Evolutionary conservation across 768 basidiomycete species (phyloP).

Genomic region (Mycena capillaripes): DNA sequence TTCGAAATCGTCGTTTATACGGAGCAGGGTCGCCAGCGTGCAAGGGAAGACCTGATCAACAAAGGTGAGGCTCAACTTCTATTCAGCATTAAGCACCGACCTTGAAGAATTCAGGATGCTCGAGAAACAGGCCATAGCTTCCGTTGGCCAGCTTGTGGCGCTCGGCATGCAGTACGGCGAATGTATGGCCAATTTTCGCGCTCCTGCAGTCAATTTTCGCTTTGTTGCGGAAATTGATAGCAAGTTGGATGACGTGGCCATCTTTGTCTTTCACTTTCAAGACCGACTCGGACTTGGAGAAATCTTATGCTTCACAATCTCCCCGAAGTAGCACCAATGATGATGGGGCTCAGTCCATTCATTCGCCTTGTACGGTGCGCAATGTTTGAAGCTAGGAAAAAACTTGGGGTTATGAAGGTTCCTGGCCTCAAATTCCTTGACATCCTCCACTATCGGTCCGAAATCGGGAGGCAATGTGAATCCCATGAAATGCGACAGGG

Average conservation of each 20-base stretch:
- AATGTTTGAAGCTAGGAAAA: constrained; percentile 28
- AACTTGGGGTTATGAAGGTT: constrained; percentile 28
- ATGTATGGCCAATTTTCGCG: constrained; percentile 22
- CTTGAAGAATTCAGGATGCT: constrained; percentile 33
- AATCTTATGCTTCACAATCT: constrained; percentile 15
- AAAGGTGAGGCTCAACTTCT: not conserved
- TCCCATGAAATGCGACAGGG: too few relatives aligned
- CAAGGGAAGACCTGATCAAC: constrained; percentile 26
- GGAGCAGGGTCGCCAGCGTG: constrained; percentile 23
- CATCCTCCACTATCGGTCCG: too few relatives aligned
- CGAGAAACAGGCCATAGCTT: constrained; percentile 17
- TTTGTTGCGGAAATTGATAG: constrained; percentile 3
- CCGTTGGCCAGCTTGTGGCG: not conserved
- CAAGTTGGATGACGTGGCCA: not conserved
- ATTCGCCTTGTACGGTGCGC: constrained; percentile 20
- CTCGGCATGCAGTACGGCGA: constrained; percentile 34
- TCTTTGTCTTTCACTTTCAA: constrained; percentile 9
- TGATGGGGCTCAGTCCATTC: not conserved
- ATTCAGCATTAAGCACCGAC: not conserved
- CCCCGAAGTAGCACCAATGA: constrained; percentile 34
- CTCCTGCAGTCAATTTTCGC: constrained; percentile 23
- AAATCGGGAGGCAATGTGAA: too few relatives aligned
- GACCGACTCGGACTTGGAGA: not conserved
- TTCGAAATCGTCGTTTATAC: constrained; percentile 36
- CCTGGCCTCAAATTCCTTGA: not conserved